phyloP scores from a whole-genome alignment of 495 filamentous ascomycete species.

The Xylaria venustula region DNA sequence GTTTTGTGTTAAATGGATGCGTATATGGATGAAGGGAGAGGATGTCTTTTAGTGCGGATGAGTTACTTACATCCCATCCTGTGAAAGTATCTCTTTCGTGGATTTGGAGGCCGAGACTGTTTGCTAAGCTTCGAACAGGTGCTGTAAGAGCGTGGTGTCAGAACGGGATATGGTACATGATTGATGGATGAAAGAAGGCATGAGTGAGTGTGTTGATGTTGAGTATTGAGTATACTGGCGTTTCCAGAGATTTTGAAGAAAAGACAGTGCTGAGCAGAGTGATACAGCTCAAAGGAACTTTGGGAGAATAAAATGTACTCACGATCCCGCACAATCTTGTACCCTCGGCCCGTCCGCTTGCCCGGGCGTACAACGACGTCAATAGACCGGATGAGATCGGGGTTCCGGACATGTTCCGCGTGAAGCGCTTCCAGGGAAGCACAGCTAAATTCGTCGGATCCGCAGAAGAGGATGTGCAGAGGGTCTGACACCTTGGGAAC shows the following conservation, averaged over 20 bases:
- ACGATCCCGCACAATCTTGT: slow-evolving; percentile 73
- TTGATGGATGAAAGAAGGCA: not conserved
- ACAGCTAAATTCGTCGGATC: slow-evolving; percentile 89
- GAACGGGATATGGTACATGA: not conserved
- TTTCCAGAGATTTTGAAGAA: slow-evolving; percentile 1
- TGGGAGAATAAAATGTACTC: too few relatives aligned
- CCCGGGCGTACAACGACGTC: slow-evolving; percentile 82
- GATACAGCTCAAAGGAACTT: too few relatives aligned
- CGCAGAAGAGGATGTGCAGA: slow-evolving; percentile 91
- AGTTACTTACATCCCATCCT: slow-evolving; percentile 65
- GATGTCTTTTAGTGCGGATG: not conserved
- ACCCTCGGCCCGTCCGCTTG: slow-evolving; percentile 70
- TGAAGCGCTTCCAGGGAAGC: slow-evolving; percentile 72
- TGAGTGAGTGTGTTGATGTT: not conserved
- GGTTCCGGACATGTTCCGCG: slow-evolving; percentile 52
- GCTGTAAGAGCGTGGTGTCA: slow-evolving; percentile 49
- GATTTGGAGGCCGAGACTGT: slow-evolving; percentile 59
- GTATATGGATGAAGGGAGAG: not conserved
- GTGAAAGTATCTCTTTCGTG: slow-evolving; percentile 78
- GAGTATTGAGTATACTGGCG: not conserved
- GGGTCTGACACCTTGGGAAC: slow-evolving; percentile 45
- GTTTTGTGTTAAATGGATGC: not conserved
- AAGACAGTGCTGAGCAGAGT: not conserved
- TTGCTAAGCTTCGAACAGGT: slow-evolving; percentile 68
- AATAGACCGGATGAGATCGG: slow-evolving; percentile 68